phyloP scores from a whole-genome alignment of 164 flowering plant genomes.

The Euptelea pleiosperma region DNA sequence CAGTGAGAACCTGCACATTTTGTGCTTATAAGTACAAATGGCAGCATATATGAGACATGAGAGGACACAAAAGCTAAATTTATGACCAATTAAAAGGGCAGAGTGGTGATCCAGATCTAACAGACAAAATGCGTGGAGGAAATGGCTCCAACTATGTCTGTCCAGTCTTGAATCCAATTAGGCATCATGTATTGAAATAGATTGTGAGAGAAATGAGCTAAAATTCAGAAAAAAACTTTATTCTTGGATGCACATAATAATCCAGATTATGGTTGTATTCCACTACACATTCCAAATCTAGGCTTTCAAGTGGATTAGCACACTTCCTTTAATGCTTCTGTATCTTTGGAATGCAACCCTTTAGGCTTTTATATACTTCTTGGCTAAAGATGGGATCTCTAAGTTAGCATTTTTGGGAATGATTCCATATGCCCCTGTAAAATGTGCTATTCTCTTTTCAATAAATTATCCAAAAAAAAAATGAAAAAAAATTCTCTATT shows the following conservation, averaged over 20 bases:
- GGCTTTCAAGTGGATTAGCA: not conserved
- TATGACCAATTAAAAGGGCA: not conserved
- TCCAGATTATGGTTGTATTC: not conserved
- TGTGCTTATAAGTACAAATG: not conserved
- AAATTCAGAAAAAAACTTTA: not conserved
- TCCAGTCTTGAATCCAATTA: not conserved
- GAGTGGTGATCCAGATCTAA: not conserved
- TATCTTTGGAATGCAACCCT: too few relatives aligned
- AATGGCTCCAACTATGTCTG: not conserved
- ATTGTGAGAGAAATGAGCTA: not conserved
- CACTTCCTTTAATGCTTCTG: too few relatives aligned
- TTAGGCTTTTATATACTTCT: not conserved
- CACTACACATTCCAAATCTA: not conserved
- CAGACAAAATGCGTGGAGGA: not conserved
- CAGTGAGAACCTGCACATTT: conserved; percentile 78
- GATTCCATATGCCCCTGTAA: not conserved
- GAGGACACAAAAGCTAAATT: not conserved
- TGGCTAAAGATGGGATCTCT: not conserved
- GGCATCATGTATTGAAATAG: not conserved
- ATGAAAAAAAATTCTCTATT: not conserved
- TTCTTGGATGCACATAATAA: not conserved
- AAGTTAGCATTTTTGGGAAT: not conserved
- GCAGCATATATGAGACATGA: not conserved
- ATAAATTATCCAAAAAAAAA: not conserved
- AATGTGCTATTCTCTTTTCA: not conserved